These are phyloP conservation scores for Mangifera indica DNA, from an alignment of 345 rosid genomes.

Conservation along the genomic window DNA sequence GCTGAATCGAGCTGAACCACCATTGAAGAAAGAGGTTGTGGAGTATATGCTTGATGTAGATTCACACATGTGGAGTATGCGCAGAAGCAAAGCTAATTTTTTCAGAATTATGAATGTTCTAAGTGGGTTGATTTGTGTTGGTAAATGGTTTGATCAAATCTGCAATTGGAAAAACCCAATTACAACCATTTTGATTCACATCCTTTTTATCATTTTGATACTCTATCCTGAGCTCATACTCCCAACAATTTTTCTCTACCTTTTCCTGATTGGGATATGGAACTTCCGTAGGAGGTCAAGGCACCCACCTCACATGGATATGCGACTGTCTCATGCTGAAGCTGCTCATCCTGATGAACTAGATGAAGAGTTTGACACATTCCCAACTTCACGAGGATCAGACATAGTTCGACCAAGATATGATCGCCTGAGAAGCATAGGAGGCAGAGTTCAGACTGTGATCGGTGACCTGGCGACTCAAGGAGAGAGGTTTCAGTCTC, in stretches of 20 bases:
- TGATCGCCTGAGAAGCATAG: constrained; percentile 89
- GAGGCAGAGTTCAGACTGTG: constrained; percentile 89
- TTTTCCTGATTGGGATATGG: constrained; percentile 82
- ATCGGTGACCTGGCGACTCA: constrained; percentile 93
- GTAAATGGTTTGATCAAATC: constrained; percentile 70
- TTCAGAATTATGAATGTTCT: constrained; percentile 66
- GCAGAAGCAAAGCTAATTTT: constrained; percentile 92
- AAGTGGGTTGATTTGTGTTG: constrained; percentile 51
- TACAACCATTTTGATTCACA: constrained; percentile 67
- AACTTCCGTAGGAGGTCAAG: constrained; percentile 67
- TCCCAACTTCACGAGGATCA: constrained; percentile 62
- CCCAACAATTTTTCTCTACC: constrained; percentile 80
- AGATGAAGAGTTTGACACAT: constrained; percentile 14
- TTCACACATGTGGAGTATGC: constrained; percentile 78
- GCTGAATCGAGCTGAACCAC: constrained; percentile 76
- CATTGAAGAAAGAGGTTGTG: constrained; percentile 68
- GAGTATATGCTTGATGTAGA: constrained; percentile 94
- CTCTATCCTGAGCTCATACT: constrained; percentile 76
- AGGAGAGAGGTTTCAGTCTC: constrained; percentile 80
- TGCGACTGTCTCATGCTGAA: constrained; percentile 75
- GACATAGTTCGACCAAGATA: constrained; percentile 82
- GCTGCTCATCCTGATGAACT: constrained; percentile 66
- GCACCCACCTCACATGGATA: constrained; percentile 47
- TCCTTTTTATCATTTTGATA: constrained; percentile 73
- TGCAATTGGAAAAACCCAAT: constrained; percentile 87